Evolutionary conservation across 495 filamentous ascomycete species (phyloP).

Genomic region (Viridothelium virens): DNA sequence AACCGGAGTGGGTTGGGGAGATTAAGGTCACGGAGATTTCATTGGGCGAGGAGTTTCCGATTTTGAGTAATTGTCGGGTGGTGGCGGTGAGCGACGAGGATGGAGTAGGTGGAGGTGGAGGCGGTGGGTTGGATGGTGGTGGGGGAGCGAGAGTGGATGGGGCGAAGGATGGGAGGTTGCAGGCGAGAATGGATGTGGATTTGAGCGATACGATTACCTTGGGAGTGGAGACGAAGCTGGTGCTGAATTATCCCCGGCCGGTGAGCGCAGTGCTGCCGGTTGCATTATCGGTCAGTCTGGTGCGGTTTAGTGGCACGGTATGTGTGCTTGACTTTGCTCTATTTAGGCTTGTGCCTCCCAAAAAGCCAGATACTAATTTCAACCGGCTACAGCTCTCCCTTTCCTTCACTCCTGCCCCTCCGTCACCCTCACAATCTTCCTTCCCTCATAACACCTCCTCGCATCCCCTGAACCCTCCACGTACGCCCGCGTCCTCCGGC

Average conservation of each 20-base stretch:
- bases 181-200: conserved; percentile 94
- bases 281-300: conserved; percentile 80
- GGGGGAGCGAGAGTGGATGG: conserved; percentile 36
- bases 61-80: conserved; percentile 96
- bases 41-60: conserved; percentile 93
- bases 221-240: conserved; percentile 84
- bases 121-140: conserved; percentile 10
- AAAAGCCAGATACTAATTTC: too few relatives aligned
- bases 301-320: conserved; percentile 82
- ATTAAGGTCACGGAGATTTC: conserved; percentile 89
- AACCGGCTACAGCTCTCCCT: conserved; percentile 53
- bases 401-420: conserved; percentile 47
- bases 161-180: conserved; percentile 58
- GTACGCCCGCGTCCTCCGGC: conserved; percentile 19
- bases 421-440: conserved; percentile 18
- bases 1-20: conserved; percentile 85
- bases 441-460: conserved; percentile 23
- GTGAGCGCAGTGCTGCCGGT: conserved; percentile 87
- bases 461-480: conserved; percentile 21
- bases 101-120: conserved; percentile 16
- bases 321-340: not conserved
- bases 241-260: conserved; percentile 88
- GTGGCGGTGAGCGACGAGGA: conserved; percentile 64
- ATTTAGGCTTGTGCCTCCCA: not conserved
- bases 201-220: conserved; percentile 90